Conservation (phyloP, 257 asterid genomes). For the Solanum clarkiae region DNA sequence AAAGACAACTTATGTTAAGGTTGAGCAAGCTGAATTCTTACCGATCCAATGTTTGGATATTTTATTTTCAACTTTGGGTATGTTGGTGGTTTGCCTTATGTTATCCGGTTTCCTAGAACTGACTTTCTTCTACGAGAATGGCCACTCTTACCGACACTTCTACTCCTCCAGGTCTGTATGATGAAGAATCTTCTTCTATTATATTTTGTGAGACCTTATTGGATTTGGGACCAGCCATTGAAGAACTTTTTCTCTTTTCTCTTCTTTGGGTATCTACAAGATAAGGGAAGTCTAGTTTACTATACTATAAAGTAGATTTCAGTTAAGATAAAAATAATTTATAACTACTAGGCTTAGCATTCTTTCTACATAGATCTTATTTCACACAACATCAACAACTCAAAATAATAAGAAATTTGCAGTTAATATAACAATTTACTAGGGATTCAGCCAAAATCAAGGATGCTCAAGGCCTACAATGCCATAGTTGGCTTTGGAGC, state of each 20-base stretch:
- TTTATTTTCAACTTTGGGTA: background rate
- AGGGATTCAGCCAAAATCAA: background rate
- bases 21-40: background rate
- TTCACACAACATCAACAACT: background rate
- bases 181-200: background rate
- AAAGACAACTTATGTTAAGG: background rate
- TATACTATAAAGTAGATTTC: background rate
- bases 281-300: background rate
- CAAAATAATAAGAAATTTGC: too few relatives aligned
- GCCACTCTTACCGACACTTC: background rate
- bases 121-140: background rate
- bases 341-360: background rate
- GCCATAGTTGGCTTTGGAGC: background rate
- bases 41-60: background rate
- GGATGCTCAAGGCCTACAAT: background rate
- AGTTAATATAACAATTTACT: too few relatives aligned
- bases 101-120: background rate
- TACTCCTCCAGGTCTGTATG: background rate
- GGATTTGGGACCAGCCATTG: background rate
- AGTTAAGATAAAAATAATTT: too few relatives aligned
- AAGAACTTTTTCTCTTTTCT: too few relatives aligned
- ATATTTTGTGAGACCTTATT: background rate
- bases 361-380: background rate
- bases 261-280: background rate
- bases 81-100: constrained; percentile 2